These are phyloP conservation scores for Solanum chiquidenum DNA, from an alignment of 257 asterid genomes.

Conservation along the genomic window DNA sequence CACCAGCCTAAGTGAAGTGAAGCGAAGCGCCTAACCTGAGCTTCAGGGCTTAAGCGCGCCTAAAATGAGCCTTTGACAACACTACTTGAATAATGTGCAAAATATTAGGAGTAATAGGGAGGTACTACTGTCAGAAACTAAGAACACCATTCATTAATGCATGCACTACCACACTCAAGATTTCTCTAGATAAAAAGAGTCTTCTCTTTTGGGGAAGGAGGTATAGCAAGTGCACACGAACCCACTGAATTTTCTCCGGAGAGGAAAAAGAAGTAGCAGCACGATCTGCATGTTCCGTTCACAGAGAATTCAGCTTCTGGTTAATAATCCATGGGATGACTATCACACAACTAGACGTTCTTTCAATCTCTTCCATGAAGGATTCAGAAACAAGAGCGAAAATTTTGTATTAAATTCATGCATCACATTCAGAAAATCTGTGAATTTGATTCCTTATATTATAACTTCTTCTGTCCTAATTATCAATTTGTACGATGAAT, in stretches of 20 bases:
- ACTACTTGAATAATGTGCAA: background rate
- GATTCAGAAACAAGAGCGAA: background rate
- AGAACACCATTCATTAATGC: background rate
- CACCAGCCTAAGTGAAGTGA: background rate
- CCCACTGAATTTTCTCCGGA: background rate
- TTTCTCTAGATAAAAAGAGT: background rate
- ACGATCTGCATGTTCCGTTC: background rate
- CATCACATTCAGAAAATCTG: background rate
- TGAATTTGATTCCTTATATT: background rate
- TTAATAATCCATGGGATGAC: background rate
- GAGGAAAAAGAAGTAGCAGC: background rate
- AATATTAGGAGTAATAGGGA: background rate
- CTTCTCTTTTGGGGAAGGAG: background rate
- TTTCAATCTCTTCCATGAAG: background rate
- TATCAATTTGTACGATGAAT: background rate
- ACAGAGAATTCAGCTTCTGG: background rate
- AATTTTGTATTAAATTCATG: background rate
- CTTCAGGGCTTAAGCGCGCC: background rate
- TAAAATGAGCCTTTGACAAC: background rate
- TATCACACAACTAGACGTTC: background rate
- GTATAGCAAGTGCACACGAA: background rate
- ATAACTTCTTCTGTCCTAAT: background rate
- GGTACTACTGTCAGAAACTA: background rate
- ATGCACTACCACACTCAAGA: background rate
- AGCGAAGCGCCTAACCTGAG: background rate